Evolutionary conservation across 2,329 filamentous ascomycete genomes (phyloP), one percentile per base, ranked within the genome.

Genomic region (Plectosphaerella sp.): DNA sequence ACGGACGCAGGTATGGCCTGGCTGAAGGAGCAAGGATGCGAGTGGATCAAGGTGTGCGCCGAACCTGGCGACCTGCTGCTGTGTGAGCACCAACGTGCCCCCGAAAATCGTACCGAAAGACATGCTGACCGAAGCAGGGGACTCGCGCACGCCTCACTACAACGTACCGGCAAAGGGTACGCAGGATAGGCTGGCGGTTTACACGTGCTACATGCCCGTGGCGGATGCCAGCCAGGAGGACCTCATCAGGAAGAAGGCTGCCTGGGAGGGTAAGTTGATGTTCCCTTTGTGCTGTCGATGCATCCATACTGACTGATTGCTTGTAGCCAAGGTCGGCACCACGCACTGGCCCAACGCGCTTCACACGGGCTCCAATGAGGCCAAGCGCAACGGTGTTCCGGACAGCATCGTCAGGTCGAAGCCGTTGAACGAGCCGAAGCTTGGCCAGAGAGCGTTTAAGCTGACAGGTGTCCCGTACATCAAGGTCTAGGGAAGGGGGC

Each of bases 401-500:
- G 56, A 61, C 49, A 60, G 62, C 12, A 59, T 71, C 54, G 70
- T 71, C 36, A 62, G 70, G 15, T 60, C 64, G 12, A 60, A 64
- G 56, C 73, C 73, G 1, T 56, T 71, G 2, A 68, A 72, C 45
- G 70, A 73, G 53, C 67, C 71, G 0, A 52, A 62, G 20, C 56
- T 77, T 33, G 61, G 61, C 52, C 73, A 75, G 62, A 56, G 72
- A 22, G 70, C 68, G 1, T 75, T 70, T 58, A 74, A 69, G 57
- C 57, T 78, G 49, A 78, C 74, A 2, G 75, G 75, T 3, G 75
- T 78, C 54, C 73, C 75, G 11, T 78, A 77, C 16, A 61, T 65
- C 33, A 54, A 57, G 48, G 54, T 39, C 9, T 54, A 47, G 18
- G 25, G 8, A 43, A 14, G 10, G 37, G 8, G 28, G 28, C 28